Evolutionary conservation across 2,329 filamentous ascomycete species (phyloP), one percentile per base, ranked within the genome.

Genomic region (Metarhizium guizhouense): DNA sequence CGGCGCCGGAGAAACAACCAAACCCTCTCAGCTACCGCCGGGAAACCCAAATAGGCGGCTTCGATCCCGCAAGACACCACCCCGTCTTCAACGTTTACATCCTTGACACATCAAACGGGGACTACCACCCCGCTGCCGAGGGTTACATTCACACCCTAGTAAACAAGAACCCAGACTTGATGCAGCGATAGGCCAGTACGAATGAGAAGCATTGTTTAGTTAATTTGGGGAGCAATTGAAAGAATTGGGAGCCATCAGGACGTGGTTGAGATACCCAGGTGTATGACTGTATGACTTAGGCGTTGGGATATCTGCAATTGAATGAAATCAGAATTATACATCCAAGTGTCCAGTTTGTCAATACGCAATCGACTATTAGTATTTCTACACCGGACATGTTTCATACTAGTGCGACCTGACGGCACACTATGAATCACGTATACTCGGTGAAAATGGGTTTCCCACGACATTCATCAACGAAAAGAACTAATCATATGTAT

Each of bases 41-140:
- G 14, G 30, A 49, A 18, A 30, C 20, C 16, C 34, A 49, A 29
- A 40, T 18, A 40, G 52, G 32, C 16, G 43, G 30, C n/a, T 54
- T 48, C 52, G 43, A 54, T 20, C 52, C 52, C 25, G 43, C 52
- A 18, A 47, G 52, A 34, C 52, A 53, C 29, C 52, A 53, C 30
- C 42, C 52, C 8, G 52, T 53, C 29, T 53, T 53, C 42, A 53
- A 53, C 42, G 52, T 48, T n/a, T 42, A 30, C 52, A 49, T 30
- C 13, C 45, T 49, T 8, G 45, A 54, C 45, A 49, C 45, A 16
- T 54, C 45, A 16, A 11, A 6, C 13, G 45, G 43, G 29, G 43
- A 54, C 8, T 49, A 5, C 45, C 52, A 40, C 30, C 52, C 52
- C 20, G 52, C 52, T 29, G 52, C 52, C 7, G 32, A 54, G 20